phyloP scores from a whole-genome alignment of 2,329 filamentous ascomycete genomes.

The Lojkania enalia region DNA sequence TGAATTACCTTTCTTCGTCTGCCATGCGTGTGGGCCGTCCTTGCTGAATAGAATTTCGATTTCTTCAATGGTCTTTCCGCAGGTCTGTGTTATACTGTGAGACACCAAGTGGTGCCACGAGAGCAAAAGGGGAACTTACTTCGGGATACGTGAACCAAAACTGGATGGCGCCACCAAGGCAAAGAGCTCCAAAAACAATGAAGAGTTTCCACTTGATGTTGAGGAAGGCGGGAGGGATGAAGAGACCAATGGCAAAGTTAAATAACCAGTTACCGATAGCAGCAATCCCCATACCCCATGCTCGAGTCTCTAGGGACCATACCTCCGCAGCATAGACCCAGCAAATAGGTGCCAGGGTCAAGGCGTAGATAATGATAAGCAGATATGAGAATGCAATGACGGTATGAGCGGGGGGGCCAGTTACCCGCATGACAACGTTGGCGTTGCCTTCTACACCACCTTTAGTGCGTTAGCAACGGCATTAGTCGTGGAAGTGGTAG shows the following conservation, averaged over 20 bases:
- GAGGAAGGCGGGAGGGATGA: constrained; percentile 60
- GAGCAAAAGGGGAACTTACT: constrained; percentile 24
- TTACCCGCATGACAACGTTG: constrained; percentile 60
- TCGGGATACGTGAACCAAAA: constrained; percentile 52
- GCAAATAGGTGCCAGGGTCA: constrained; percentile 65
- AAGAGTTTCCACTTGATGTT: constrained; percentile 62
- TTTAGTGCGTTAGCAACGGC: constrained; percentile 7
- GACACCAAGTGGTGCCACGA: no score
- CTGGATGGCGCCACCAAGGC: constrained; percentile 50
- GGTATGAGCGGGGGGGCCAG: constrained; percentile 58
- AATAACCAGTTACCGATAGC: constrained; percentile 56
- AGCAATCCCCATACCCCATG: constrained; percentile 62
- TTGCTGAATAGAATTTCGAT: constrained; percentile 40
- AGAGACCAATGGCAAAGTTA: constrained; percentile 64
- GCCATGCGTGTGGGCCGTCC: constrained; percentile 41
- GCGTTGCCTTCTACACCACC: constrained; percentile 50
- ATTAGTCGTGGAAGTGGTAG: neutral
- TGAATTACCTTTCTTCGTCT: constrained; percentile 42
- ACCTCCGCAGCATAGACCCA: constrained; percentile 69
- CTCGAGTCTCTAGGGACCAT: constrained; percentile 64
- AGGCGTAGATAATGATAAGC: constrained; percentile 64
- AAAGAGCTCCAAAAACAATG: constrained; percentile 55
- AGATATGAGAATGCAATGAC: constrained; percentile 69
- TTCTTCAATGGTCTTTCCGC: constrained; percentile 44
- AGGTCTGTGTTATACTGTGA: no score